Evolutionary conservation across 73 alveolate species (phyloP), one percentile per base, ranked within the genome.

Genomic region (Stentor coeruleus): DNA sequence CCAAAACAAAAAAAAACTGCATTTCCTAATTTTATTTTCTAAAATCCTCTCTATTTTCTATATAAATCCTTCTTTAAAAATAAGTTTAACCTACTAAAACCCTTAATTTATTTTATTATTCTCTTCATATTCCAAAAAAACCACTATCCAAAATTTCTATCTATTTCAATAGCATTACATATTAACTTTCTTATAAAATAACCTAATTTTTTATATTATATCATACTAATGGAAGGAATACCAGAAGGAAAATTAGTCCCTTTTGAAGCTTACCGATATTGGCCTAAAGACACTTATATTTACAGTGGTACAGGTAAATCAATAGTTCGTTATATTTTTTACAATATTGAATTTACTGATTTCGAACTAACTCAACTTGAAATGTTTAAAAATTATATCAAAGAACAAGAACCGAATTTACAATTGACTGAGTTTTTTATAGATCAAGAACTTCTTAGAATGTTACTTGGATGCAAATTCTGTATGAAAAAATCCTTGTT

Each of bases 181-280:
- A n/a, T n/a, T n/a, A n/a, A n/a, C n/a, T n/a, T n/a, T n/a, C n/a
- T n/a, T n/a, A n/a, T n/a, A n/a, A n/a, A n/a, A n/a, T n/a, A n/a
- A n/a, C n/a, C n/a, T n/a, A n/a, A n/a, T n/a, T n/a, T n/a, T n/a
- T n/a, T n/a, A n/a, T n/a, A n/a, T n/a, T n/a, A n/a, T n/a, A n/a
- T n/a, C n/a, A n/a, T n/a, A n/a, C n/a, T n/a, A n/a, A n/a, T n/a
- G n/a, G n/a, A n/a, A n/a, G n/a, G n/a, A n/a, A n/a, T n/a, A n/a
- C n/a, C n/a, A n/a, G n/a, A n/a, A n/a, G n/a, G n/a, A n/a, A n/a
- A 66, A 40, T 33, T 66, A 66, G 37, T 66, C 15, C 79, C 79
- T 11, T 26, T 28, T 14, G 79, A 66, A 31, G 79, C 79, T 66
- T 66, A 26, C 37, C 14, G 37, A 11, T 66, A 66, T 2, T 26